Conservation (phyloP, 192 early-diverging fungal genomes). For the Coemansia sp. region DNA sequence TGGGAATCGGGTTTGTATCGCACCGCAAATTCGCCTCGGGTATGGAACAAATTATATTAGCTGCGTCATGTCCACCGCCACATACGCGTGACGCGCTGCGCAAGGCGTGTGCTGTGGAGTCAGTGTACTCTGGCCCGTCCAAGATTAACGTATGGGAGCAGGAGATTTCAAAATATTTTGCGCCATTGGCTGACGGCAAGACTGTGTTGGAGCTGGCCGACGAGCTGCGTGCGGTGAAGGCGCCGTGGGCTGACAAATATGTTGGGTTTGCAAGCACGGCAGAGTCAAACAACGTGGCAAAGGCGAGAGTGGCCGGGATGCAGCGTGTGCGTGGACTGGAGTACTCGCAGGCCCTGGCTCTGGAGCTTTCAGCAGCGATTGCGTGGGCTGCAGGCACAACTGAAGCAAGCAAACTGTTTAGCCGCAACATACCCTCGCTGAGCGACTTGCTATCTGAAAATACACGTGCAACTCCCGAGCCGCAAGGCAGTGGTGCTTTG, state of each 20-base stretch:
- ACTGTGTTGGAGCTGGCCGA: slow-evolving; percentile 4
- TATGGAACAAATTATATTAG: slow-evolving; percentile 33
- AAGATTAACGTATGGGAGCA: slow-evolving; percentile 31
- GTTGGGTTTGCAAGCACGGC: background rate
- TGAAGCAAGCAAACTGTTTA: background rate
- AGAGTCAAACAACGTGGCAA: slow-evolving; percentile 1
- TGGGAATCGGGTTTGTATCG: slow-evolving; percentile 27
- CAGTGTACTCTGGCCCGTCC: slow-evolving; percentile 41
- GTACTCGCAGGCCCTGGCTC: slow-evolving; percentile 29
- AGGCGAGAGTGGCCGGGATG: slow-evolving; percentile 30
- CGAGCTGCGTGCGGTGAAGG: slow-evolving; percentile 7
- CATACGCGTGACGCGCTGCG: slow-evolving; percentile 38
- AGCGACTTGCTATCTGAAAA: background rate
- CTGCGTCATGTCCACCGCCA: slow-evolving; percentile 49
- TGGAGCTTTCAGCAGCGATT: slow-evolving; percentile 24
- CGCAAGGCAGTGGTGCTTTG: background rate
- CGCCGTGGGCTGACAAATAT: slow-evolving; percentile 32
- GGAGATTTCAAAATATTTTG: slow-evolving; percentile 38
- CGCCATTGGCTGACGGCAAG: slow-evolving; percentile 21
- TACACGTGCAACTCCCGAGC: background rate
- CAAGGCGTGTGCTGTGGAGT: slow-evolving; percentile 39
- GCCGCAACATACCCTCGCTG: background rate
- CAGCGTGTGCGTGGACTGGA: slow-evolving; percentile 13
- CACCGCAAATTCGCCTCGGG: slow-evolving; percentile 23
- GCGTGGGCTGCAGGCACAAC: slow-evolving; percentile 13